Evolutionary conservation across 1,139 yeast genomes (phyloP).

Genomic region (Arxiozyma heterogenica): DNA sequence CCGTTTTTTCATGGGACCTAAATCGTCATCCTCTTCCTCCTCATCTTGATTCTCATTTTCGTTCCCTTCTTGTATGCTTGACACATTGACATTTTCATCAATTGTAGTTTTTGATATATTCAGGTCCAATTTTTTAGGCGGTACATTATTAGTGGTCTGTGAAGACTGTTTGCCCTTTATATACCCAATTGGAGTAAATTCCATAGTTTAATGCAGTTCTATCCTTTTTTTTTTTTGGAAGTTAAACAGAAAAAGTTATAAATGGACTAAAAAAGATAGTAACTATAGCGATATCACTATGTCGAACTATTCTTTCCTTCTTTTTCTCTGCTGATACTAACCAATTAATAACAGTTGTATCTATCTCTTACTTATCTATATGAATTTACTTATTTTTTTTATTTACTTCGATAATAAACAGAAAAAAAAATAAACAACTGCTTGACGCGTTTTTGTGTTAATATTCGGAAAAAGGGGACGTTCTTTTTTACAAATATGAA

Average conservation of each 20-base stretch:
- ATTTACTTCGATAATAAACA: too few relatives aligned
- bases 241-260: background rate
- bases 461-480: too few relatives aligned
- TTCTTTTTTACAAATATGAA: too few relatives aligned
- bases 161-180: conserved; percentile 17
- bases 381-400: too few relatives aligned
- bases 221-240: background rate
- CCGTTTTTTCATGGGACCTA: conserved; percentile 14
- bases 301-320: background rate
- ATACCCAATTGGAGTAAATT: conserved; percentile 30
- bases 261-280: background rate
- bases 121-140: background rate
- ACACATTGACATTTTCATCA: conserved; percentile 1
- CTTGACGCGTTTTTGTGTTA: background rate
- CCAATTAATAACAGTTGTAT: too few relatives aligned
- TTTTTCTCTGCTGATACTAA: background rate
- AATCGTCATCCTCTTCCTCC: background rate
- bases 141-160: conserved; percentile 2
- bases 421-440: background rate
- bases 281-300: background rate
- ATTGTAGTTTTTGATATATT: background rate
- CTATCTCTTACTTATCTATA: too few relatives aligned
- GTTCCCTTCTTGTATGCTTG: background rate
- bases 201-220: conserved; percentile 8
- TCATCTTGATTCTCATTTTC: background rate